These are phyloP conservation scores for Chaetomium sp. DNA, from an alignment of 2,329 filamentous ascomycete genomes.

Conservation along the genomic window DNA sequence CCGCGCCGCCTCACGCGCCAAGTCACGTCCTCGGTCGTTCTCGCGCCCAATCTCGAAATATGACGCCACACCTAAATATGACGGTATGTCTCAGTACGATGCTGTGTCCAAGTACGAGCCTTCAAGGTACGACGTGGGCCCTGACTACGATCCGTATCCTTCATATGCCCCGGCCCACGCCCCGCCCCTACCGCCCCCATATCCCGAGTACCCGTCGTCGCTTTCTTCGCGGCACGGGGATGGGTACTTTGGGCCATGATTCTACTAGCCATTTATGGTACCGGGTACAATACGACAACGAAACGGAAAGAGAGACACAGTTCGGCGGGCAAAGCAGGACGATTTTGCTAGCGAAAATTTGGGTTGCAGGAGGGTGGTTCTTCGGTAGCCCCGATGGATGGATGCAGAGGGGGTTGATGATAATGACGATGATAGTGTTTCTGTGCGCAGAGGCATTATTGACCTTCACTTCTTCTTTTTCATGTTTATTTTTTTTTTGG, in stretches of 20 bases:
- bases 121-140: not conserved
- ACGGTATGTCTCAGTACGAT: conserved; percentile 4
- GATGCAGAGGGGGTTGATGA: conserved; percentile 4
- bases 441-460: conserved; percentile 8
- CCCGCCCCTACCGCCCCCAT: conserved; percentile 20
- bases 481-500: conserved; percentile 4
- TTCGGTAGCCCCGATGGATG: not conserved
- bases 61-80: not conserved
- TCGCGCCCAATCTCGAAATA: conserved; percentile 23
- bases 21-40: conserved; percentile 45
- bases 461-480: conserved; percentile 8
- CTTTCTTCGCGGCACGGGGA: conserved; percentile 13
- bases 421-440: conserved; percentile 11
- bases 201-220: conserved; percentile 21
- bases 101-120: not conserved
- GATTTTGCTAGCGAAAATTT: too few species aligned
- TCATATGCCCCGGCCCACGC: conserved; percentile 8
- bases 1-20: conserved; percentile 45
- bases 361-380: too few species aligned
- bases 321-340: too few species aligned
- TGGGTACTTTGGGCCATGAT: conserved; percentile 5
- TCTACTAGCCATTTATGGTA: conserved; percentile 2
- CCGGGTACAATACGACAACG: not conserved
- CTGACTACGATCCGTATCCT: not conserved
- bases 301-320: not conserved